Conservation (phyloP, 2,329 filamentous ascomycete genomes). For the Plenodomus biglobosus region DNA sequence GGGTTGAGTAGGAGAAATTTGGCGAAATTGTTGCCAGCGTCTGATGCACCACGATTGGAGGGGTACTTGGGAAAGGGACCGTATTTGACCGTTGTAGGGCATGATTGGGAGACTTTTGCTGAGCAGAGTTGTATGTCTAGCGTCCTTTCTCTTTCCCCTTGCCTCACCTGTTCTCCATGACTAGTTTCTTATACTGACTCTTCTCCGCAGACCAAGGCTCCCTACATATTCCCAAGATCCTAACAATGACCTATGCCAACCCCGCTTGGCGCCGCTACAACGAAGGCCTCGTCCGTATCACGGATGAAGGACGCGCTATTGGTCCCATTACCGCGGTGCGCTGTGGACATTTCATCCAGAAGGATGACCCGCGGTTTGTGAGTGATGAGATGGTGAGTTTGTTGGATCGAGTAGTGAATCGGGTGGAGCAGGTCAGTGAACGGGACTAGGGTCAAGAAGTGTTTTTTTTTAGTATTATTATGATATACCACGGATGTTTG, state of each 20-base stretch:
- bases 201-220: constrained; percentile 21
- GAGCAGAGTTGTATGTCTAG: constrained; percentile 45
- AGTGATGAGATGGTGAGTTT: constrained; percentile 36
- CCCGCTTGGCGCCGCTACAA: constrained; percentile 59
- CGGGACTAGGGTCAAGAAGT: constrained; percentile 12
- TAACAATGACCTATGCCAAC: constrained; percentile 57
- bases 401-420: constrained; percentile 40
- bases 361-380: constrained; percentile 52
- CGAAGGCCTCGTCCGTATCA: constrained; percentile 52
- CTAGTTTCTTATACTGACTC: constrained; percentile 3
- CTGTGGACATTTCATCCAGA: constrained; percentile 60
- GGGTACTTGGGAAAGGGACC: constrained; percentile 43
- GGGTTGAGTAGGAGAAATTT: constrained; percentile 54
- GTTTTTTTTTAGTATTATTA: not conserved
- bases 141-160: not conserved
- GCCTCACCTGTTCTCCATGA: not conserved
- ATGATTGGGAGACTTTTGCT: constrained; percentile 57
- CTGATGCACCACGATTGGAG: constrained; percentile 48
- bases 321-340: constrained; percentile 52
- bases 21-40: constrained; percentile 47
- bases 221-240: constrained; percentile 34
- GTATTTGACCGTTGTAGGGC: constrained; percentile 55
- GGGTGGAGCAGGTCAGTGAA: constrained; percentile 39
- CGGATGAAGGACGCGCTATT: constrained; percentile 43
- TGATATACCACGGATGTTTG: too few relatives aligned